A percentile compares a stretch with the other conserved stretches of the same genome.
Evolutionary conservation across 2,329 filamentous ascomycete genomes (phyloP).

Genomic region (Fusarium paranaense): DNA sequence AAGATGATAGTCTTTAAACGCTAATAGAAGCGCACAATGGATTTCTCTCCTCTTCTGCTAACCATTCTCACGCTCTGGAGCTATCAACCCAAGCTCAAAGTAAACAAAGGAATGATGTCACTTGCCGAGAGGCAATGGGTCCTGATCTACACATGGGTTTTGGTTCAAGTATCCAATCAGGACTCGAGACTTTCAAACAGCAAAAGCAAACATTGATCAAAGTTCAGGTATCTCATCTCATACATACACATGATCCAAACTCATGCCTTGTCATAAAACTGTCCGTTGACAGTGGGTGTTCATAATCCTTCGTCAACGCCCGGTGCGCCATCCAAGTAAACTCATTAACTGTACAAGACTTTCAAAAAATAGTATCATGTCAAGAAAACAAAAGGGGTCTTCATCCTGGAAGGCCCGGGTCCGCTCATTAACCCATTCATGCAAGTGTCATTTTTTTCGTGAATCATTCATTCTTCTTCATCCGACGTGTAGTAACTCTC

Average conservation of each 20-base stretch:
- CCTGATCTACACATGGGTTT: conserved; percentile 18
- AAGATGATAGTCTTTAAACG: not conserved
- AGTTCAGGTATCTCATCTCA: not conserved
- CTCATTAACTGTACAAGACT: not conserved
- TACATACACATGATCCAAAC: not conserved
- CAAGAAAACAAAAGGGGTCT: not conserved
- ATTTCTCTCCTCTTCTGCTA: not conserved
- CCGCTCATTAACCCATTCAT: conserved; percentile 9
- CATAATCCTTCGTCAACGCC: not conserved
- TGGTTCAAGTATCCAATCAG: conserved; percentile 19
- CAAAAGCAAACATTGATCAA: not conserved
- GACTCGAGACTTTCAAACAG: not conserved
- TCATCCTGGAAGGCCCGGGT: not conserved
- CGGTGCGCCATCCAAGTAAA: not conserved
- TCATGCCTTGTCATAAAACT: not conserved
- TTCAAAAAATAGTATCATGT: not conserved
- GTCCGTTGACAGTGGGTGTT: not conserved
- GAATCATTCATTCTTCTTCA: not conserved
- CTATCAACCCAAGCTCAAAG: not conserved
- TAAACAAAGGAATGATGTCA: conserved; percentile 25
- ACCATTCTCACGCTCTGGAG: not conserved
- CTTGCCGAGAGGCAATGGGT: conserved; percentile 3
- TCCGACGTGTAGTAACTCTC: conserved; percentile 21
- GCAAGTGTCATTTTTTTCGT: not conserved
- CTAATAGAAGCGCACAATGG: conserved; percentile 16